Evolutionary conservation across 768 basidiomycete genomes (phyloP), one percentile per base, ranked within the genome.

Genomic region (Trametes villosa): DNA sequence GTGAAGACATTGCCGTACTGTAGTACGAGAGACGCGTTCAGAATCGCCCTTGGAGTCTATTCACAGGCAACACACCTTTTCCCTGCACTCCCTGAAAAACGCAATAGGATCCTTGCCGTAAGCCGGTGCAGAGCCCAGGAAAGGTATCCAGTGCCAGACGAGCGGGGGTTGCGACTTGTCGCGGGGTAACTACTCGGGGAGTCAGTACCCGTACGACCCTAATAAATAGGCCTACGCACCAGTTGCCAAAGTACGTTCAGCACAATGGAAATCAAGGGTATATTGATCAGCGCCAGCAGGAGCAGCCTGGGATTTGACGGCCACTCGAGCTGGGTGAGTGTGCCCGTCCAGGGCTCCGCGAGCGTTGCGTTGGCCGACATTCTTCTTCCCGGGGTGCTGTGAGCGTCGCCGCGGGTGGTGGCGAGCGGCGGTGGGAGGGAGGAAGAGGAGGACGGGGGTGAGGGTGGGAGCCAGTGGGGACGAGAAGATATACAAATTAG

Each of bases 1-100:
- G 96, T 96, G 79, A 98, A 99, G n/a, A 98, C 87, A 62, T 97
- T 84, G 57, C 97, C 97, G 69, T 98, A 89, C 97, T 99, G 60
- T 8, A 51, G 26, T 50, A 18, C 4, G 3, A 20, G 38, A 33
- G 49, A 57, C 26, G 31, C 42, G 36, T 54, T 30, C 41, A 9
- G n/a, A n/a, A n/a, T n/a, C n/a, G n/a, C n/a, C n/a, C n/a, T 7
- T 42, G 27, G 24, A 29, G 46, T 42, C 27, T 13, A 24, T 59
- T 11, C 8, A n/a, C 41, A 8, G n/a, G 9, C 42, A 22, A 62
- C 78, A 11, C 53, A 90, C 94, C 85, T 92, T 93, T 69, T 89
- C 85, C 65, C 84, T 83, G 70, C 88, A 91, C 38, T 82, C 76
- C 58, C 87, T 86, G 75, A 96, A 87, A 77, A 98, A 98, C 51